Evolutionary conservation across 2,329 filamentous ascomycete species (phyloP), one percentile per base, ranked within the genome.

Genomic region (Cladophialophora carrionii): DNA sequence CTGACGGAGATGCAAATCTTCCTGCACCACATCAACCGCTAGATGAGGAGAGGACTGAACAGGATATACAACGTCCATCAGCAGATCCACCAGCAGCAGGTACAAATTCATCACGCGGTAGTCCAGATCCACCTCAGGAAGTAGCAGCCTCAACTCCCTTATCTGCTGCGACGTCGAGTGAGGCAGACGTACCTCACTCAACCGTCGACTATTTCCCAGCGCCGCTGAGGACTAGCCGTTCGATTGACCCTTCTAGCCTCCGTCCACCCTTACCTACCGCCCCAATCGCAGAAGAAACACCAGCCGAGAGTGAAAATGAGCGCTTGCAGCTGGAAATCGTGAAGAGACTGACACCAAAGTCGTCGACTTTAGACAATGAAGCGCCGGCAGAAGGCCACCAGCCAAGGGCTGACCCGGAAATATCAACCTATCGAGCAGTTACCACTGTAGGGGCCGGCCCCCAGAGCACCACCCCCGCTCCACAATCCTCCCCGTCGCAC

Each of bases 241-340:
- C 54, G 10, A 49, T 63, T 29, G 63, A 66, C 43, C 31, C 59
- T 10, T 54, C 65, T 67, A 62, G 32, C 22, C 57, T 56, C 22
- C 73, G 76, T n/a, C 75, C 77, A 31, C 71, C 74, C 6, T 75
- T 78, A 31, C 69, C 75, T 5, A 73, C 76, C 17, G 71, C 74
- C 1, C 65, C 75, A 41, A 76, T 74, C 56, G 73, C 75, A 8
- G 74, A 77, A 29, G 73, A 73, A 7, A 77, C 76, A 7, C 74
- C 78, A 2, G 71, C 75, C 43, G 76, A 79, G 56, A 73, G 76
- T 34, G 78, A 81, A 62, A 79, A 76, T 69, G 80, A 82, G 62
- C 76, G 78, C 37, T 66, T 82, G 49, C 73, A 79, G 51, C 76
- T 78, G 63, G 80, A 82, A 64, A 82, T 82, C n/a, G 80, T 81